Evolutionary conservation across 371 early-diverging fungal genomes (phyloP).

Genomic region (Actinomucor elegans): DNA sequence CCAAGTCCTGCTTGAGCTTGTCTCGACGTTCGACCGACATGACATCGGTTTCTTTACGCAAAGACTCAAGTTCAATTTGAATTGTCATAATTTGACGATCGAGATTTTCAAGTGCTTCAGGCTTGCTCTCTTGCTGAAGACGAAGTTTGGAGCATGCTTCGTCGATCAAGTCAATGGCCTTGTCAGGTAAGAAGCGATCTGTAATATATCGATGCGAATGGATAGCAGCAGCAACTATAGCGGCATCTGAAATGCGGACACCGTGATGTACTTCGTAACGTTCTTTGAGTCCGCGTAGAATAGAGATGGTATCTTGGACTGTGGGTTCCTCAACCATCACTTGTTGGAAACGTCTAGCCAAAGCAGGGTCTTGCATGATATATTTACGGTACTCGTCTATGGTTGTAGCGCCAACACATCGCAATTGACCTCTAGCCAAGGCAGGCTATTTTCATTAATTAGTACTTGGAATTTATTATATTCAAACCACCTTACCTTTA

Average conservation of each 20-base stretch:
- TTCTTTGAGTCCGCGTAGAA: constrained; percentile 79
- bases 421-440: constrained; percentile 76
- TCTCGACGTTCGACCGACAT: constrained; percentile 71
- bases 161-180: constrained; percentile 90
- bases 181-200: constrained; percentile 54
- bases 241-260: constrained; percentile 81
- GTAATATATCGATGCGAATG: constrained; percentile 81
- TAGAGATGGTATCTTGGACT: constrained; percentile 85
- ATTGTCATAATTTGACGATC: constrained; percentile 76
- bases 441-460: constrained; percentile 57
- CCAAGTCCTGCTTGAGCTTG: constrained; percentile 64
- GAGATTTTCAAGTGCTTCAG: constrained; percentile 72
- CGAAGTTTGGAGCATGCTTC: constrained; percentile 85
- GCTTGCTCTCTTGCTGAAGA: constrained; percentile 84
- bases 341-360: constrained; percentile 85
- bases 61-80: constrained; percentile 74
- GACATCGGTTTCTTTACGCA: constrained; percentile 74
- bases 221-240: constrained; percentile 79
- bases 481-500: constrained; percentile 51
- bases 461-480: too few species aligned
- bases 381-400: constrained; percentile 85
- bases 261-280: constrained; percentile 89
- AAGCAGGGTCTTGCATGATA: constrained; percentile 85
- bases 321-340: constrained; percentile 71
- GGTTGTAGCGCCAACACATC: constrained; percentile 90